Evolutionary conservation across 352 stramenopile species (phyloP).

Genomic region (Globisporangium acanthophoron): DNA sequence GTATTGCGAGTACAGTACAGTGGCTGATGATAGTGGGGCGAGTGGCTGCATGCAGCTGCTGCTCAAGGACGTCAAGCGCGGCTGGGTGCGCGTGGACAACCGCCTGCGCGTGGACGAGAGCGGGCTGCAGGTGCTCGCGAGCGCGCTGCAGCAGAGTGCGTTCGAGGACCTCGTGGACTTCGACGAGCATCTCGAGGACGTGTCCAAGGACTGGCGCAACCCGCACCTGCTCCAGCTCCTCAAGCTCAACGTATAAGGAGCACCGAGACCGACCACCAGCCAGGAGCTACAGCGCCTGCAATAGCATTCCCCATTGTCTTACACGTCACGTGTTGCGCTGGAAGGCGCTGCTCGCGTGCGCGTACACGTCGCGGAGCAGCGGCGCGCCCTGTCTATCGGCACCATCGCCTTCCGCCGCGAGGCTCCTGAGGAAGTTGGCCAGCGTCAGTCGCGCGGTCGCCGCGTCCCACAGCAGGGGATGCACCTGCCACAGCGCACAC

Average conservation of each 20-base stretch:
- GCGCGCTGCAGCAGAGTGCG: conserved; percentile 42
- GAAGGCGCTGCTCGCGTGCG: conserved; percentile 19
- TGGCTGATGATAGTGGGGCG: background rate
- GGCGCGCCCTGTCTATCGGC: background rate
- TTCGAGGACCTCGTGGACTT: conserved; percentile 57
- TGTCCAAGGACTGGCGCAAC: conserved; percentile 75
- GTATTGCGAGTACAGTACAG: background rate
- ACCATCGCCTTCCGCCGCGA: conserved; percentile 15
- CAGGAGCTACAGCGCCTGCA: background rate
- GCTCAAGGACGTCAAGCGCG: conserved; percentile 77
- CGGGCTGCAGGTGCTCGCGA: conserved; percentile 32
- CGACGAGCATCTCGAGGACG: conserved; percentile 74
- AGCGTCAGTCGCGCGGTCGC: conserved; percentile 60
- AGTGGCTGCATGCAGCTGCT: conserved; percentile 21
- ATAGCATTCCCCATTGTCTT: background rate
- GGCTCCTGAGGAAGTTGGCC: conserved; percentile 38
- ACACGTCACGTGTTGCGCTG: conserved; percentile 13
- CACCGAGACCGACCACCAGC: too few relatives aligned
- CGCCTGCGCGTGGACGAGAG: conserved; percentile 45
- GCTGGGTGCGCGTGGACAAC: conserved; percentile 66
- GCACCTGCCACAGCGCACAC: conserved; percentile 45
- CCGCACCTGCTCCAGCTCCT: conserved; percentile 56
- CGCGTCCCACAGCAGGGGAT: conserved; percentile 64
- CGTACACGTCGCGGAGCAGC: conserved; percentile 28
- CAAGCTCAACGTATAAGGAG: conserved; percentile 64